phyloP scores from a whole-genome alignment of 768 basidiomycete genomes.

The Lactifluus rugatus region DNA sequence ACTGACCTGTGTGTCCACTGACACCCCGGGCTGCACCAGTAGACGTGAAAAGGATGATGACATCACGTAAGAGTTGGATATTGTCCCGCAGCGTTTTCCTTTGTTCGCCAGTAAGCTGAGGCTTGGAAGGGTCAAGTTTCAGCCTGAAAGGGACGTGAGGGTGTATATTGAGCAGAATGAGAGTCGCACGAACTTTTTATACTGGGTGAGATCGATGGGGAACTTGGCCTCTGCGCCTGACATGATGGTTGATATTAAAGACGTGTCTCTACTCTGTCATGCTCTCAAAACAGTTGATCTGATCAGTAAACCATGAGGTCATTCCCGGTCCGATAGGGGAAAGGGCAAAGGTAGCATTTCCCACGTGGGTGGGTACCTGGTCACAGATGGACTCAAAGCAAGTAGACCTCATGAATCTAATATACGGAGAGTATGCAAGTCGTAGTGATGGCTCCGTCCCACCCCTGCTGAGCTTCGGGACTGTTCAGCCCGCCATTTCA shows the following conservation, averaged over 20 bases:
- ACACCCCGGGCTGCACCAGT: slow-evolving; percentile 80
- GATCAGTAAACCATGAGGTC: neutral
- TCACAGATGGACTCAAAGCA: too few relatives aligned
- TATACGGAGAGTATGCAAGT: too few relatives aligned
- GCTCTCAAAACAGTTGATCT: neutral
- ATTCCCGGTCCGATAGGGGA: neutral
- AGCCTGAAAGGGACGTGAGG: slow-evolving; percentile 35
- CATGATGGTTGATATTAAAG: slow-evolving; percentile 15
- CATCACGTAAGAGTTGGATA: slow-evolving; percentile 76
- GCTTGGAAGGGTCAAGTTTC: slow-evolving; percentile 59
- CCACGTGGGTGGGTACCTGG: too few relatives aligned
- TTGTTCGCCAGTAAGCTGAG: slow-evolving; percentile 54
- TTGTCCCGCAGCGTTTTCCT: slow-evolving; percentile 50
- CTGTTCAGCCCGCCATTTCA: too few relatives aligned
- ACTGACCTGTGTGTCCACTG: slow-evolving; percentile 70
- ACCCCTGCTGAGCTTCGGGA: too few relatives aligned
- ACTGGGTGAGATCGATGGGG: slow-evolving; percentile 17
- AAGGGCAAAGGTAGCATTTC: too few relatives aligned
- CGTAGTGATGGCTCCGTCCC: too few relatives aligned
- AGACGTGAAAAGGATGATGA: slow-evolving; percentile 77
- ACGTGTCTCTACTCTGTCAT: neutral
- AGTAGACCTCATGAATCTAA: too few relatives aligned
- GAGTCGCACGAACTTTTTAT: slow-evolving; percentile 10
- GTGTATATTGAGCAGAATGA: too few relatives aligned
- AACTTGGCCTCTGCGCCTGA: slow-evolving; percentile 10